Percentiles rank a stretch among this genome's conserved stretches.
Evolutionary conservation across 768 basidiomycete species (phyloP).

Genomic region (Lactarius sp.): DNA sequence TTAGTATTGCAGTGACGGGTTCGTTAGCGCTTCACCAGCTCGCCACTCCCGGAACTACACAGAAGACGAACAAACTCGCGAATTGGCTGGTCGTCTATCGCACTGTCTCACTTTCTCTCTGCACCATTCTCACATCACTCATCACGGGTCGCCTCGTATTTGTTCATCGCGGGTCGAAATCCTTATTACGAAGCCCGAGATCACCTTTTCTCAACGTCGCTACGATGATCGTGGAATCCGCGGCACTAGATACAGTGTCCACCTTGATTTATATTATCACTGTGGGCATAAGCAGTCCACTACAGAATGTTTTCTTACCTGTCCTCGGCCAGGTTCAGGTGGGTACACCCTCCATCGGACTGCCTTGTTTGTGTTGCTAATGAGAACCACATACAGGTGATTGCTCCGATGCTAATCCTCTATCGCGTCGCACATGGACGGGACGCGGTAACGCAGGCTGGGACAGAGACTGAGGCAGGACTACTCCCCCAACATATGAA

Average conservation of each 20-base stretch:
- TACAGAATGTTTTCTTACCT: constrained; percentile 23
- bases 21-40: constrained; percentile 25
- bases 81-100: constrained; percentile 25
- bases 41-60: constrained; percentile 15
- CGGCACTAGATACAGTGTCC: constrained; percentile 18
- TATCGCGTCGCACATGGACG: constrained; percentile 21
- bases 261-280: constrained; percentile 21
- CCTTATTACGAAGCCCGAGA: neutral
- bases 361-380: too few relatives aligned
- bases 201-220: constrained; percentile 7
- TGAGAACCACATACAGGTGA: constrained; percentile 1
- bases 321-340: constrained; percentile 25
- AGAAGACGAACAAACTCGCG: constrained; percentile 6
- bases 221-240: constrained; percentile 21
- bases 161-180: neutral
- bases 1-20: constrained; percentile 16
- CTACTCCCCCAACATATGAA: neutral
- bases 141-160: constrained; percentile 17
- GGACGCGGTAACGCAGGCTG: neutral
- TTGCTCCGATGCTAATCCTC: constrained; percentile 24
- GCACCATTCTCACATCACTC: constrained; percentile 18
- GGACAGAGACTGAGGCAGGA: neutral
- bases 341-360: neutral
- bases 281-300: constrained; percentile 21
- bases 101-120: constrained; percentile 24